Percentiles rank a stretch among this genome's conserved stretches.
Evolutionary conservation across 768 basidiomycete species (phyloP).

Genomic region (Agrocybe chaxingu): DNA sequence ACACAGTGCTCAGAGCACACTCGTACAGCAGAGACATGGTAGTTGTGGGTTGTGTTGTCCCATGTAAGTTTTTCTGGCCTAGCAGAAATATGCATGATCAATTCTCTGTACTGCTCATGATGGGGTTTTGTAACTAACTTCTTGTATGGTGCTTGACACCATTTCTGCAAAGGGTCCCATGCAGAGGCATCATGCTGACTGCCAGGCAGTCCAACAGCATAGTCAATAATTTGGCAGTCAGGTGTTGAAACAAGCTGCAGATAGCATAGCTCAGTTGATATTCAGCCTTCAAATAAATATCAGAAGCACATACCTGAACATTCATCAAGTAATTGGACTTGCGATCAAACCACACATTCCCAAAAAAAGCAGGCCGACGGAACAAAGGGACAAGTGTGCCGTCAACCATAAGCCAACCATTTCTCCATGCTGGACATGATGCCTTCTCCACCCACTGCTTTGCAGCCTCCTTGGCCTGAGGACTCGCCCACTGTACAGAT

Average conservation of each 20-base stretch:
- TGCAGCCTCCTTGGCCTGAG: constrained; percentile 18
- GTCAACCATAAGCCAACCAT: constrained; percentile 28
- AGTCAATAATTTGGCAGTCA: constrained; percentile 32
- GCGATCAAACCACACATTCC: constrained; percentile 1
- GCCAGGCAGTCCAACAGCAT: constrained; percentile 27
- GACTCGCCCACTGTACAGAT: constrained; percentile 9
- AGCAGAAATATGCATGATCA: neutral
- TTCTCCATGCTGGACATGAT: constrained; percentile 19
- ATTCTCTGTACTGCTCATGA: neutral
- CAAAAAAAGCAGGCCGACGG: neutral
- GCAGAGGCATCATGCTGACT: constrained; percentile 34
- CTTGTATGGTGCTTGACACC: constrained; percentile 17
- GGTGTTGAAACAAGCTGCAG: constrained; percentile 23
- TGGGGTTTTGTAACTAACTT: constrained; percentile 6
- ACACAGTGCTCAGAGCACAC: constrained; percentile 28
- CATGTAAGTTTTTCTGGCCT: constrained; percentile 19
- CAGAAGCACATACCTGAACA: constrained; percentile 1
- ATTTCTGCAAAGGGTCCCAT: constrained; percentile 22
- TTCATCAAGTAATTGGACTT: constrained; percentile 3
- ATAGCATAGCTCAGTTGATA: neutral
- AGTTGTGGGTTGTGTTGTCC: constrained; percentile 19
- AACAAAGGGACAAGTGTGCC: constrained; percentile 13
- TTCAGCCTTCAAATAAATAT: constrained; percentile 3
- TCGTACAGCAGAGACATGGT: constrained; percentile 21
- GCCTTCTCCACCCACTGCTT: constrained; percentile 15